Evolutionary conservation across 2,329 filamentous ascomycete species (phyloP), one percentile per base, ranked within the genome.

Genomic region (Zymoseptoria passerinii): DNA sequence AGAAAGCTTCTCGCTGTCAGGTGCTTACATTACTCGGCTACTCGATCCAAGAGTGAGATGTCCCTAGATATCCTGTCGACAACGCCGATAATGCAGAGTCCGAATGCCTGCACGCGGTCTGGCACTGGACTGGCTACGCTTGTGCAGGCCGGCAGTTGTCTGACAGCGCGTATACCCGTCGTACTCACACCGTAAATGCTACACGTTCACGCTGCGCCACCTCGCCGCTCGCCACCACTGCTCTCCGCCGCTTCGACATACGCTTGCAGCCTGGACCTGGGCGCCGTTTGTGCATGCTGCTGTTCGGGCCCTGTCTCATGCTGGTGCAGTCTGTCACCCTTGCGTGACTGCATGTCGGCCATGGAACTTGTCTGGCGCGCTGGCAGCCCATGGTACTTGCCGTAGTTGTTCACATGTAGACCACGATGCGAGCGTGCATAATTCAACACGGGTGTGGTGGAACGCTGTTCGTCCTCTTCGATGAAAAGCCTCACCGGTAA

Each of bases 161-260:
- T 44, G 35, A 44, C 35, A 44, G 35, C 35, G 35, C 35, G 35
- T 44, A 44, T 13, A 44, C n/a, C 35, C 35, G n/a, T 16, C 35
- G 35, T 44, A 44, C 35, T 16, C 35, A 44, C 13, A 6, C n/a
- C 2, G 16, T 44, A 44, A 5, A 27, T n/a, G 50, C 50, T 18
- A 28, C n/a, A 19, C 23, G 19, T 40, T 55, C 44, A 52, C 29
- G 57, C 57, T 56, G 50, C 60, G 50, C 59, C 61, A 48, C 53
- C 18, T 40, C 48, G 53, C 50, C 44, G 56, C 18, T 54, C 61
- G 40, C 59, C 58, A 52, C 50, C 55, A 28, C 50, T 58, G 40
- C 58, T 63, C 50, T 10, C 59, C 58, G 59, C 63, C 16, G 54
- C 61, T 55, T 69, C 67, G 18, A 67, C 66, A 59, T 66, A 68